Percentiles rank a stretch among this genome's conserved stretches.
These are phyloP conservation scores for Aurifilum marmelostoma DNA, from an alignment of 2,329 filamentous ascomycete species.

Conservation along the genomic window DNA sequence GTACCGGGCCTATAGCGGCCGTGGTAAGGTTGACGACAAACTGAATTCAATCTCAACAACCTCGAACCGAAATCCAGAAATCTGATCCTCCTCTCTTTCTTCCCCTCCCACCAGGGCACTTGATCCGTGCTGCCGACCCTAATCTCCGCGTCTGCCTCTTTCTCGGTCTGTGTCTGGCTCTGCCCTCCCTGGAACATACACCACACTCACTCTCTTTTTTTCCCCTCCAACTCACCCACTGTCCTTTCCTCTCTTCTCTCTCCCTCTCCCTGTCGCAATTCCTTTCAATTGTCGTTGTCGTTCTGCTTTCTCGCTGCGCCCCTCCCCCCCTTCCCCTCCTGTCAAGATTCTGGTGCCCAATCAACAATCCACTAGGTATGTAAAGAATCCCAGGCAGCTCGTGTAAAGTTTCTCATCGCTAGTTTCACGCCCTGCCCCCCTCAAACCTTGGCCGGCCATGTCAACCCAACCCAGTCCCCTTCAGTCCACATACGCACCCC, in stretches of 20 bases:
- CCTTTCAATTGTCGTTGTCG: too few relatives aligned
- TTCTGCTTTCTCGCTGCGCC: too few relatives aligned
- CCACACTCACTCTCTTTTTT: not conserved
- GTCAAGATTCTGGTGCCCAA: not conserved
- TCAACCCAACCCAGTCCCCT: not conserved
- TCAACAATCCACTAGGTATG: not conserved
- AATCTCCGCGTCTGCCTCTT: not conserved
- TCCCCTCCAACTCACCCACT: not conserved
- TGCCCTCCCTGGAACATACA: too few relatives aligned
- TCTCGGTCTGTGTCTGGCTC: not conserved
- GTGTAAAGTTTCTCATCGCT: not conserved
- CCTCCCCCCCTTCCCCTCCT: not conserved
- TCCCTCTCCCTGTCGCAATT: too few relatives aligned
- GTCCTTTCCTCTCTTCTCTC: not conserved
- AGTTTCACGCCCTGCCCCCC: not conserved
- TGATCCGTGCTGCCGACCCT: conserved; percentile 1
- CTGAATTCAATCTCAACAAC: conserved; percentile 10
- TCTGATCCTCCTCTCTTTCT: conserved; percentile 1
- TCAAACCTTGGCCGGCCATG: not conserved
- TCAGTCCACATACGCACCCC: not conserved
- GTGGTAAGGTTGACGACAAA: conserved; percentile 4
- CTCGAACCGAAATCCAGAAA: conserved; percentile 7
- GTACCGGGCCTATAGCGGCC: not conserved
- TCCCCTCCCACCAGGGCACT: not conserved
- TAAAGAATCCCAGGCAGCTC: not conserved